Evolutionary conservation across 1,284 basidiomycete genomes (phyloP).

Genomic region (Ustilago curta): DNA sequence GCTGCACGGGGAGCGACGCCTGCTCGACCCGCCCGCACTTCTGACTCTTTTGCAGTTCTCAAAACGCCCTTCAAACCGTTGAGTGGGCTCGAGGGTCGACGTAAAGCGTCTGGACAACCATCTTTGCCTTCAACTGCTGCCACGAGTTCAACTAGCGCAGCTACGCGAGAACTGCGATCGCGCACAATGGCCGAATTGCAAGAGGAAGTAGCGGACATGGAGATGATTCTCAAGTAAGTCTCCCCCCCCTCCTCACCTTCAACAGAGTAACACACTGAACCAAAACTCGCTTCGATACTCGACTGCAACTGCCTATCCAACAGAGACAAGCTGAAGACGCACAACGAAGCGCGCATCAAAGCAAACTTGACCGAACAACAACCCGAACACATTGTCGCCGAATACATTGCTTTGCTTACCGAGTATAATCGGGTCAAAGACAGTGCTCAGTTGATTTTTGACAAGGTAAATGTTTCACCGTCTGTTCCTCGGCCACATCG

Average conservation of each 20-base stretch:
- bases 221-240: conserved; percentile 30
- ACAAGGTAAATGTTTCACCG: conserved; percentile 29
- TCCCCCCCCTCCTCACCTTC: background rate
- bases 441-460: conserved; percentile 31
- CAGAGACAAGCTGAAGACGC: conserved; percentile 11
- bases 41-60: conserved; percentile 18
- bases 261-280: background rate
- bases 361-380: conserved; percentile 19
- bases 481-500: background rate
- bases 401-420: conserved; percentile 35
- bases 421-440: conserved; percentile 51
- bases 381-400: conserved; percentile 30
- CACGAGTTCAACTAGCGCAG: background rate
- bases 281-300: too few relatives aligned
- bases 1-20: conserved; percentile 1
- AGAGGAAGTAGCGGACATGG: conserved; percentile 28
- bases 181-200: conserved; percentile 19
- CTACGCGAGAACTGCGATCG: conserved; percentile 16
- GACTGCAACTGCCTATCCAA: conserved; percentile 6
- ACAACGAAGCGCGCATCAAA: conserved; percentile 25
- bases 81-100: conserved; percentile 23
- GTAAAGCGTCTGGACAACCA: background rate
- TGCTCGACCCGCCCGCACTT: background rate
- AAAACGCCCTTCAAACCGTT: conserved; percentile 34
- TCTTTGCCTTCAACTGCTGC: background rate